These are phyloP conservation scores for Volvox reticuliferus DNA, from an alignment of 139 green algal genomes.

Conservation along the genomic window DNA sequence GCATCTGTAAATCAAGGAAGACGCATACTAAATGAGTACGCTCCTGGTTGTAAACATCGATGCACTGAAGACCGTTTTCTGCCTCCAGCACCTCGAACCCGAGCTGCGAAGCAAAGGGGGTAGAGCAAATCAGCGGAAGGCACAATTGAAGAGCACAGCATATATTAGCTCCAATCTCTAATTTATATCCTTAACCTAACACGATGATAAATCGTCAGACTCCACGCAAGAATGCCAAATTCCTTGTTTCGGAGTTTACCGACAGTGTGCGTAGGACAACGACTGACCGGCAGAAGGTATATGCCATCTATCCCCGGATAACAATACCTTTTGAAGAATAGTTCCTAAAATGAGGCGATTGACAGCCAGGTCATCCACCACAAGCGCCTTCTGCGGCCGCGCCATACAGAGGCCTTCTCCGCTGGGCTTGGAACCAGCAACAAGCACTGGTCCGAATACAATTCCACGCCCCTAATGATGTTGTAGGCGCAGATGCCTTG, in stretches of 20 bases:
- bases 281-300: not conserved
- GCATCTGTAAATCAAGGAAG: slow-evolving; percentile 47
- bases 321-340: slow-evolving; percentile 23
- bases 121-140: too few species aligned
- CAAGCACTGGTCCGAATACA: too few species aligned
- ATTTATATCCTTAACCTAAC: not conserved
- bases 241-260: not conserved
- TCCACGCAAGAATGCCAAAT: not conserved
- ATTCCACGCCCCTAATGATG: too few species aligned
- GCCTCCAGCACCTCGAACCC: slow-evolving; percentile 43
- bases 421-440: too few species aligned
- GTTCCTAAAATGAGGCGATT: slow-evolving; percentile 37
- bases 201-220: not conserved
- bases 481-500: not conserved
- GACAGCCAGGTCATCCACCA: slow-evolving; percentile 26
- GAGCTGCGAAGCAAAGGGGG: not conserved
- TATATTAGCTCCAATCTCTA: not conserved
- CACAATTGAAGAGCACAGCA: not conserved
- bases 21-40: not conserved
- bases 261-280: not conserved
- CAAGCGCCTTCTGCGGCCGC: slow-evolving; percentile 11
- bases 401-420: not conserved
- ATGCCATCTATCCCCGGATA: not conserved
- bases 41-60: slow-evolving; percentile 19
- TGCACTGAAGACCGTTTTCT: slow-evolving; percentile 21